Percentiles rank a stretch among this genome's conserved stretches.
These are phyloP conservation scores for Saprolegnia diclina DNA, from an alignment of 352 stramenopile genomes.

Conservation along the genomic window DNA sequence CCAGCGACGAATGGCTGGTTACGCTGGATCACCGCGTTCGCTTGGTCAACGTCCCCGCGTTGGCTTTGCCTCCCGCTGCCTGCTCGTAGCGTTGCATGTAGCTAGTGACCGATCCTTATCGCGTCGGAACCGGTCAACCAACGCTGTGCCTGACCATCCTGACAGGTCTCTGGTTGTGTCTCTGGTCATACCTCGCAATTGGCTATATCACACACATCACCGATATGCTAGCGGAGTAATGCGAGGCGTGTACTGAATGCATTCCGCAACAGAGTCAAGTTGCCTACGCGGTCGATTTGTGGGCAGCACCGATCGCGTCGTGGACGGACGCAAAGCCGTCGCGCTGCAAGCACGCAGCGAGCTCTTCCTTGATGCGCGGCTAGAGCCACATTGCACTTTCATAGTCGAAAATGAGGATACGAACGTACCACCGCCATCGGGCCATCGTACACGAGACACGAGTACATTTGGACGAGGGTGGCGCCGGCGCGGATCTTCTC, in stretches of 20 bases:
- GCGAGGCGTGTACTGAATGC: too few relatives aligned
- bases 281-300: slow-evolving; percentile 34
- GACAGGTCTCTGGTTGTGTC: too few relatives aligned
- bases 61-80: too few relatives aligned
- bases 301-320: slow-evolving; percentile 80
- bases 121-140: too few relatives aligned
- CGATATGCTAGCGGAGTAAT: too few relatives aligned
- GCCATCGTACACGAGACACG: slow-evolving; percentile 88
- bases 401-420: too few relatives aligned
- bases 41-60: background rate
- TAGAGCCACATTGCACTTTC: background rate
- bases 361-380: slow-evolving; percentile 82
- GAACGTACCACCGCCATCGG: slow-evolving; percentile 62
- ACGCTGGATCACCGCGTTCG: background rate
- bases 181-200: too few relatives aligned
- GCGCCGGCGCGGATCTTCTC: slow-evolving; percentile 97
- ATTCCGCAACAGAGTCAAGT: too few relatives aligned
- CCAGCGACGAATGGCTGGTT: background rate
- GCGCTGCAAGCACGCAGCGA: slow-evolving; percentile 65
- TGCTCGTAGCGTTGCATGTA: too few relatives aligned
- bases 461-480: slow-evolving; percentile 94
- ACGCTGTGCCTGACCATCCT: too few relatives aligned
- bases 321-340: slow-evolving; percentile 81
- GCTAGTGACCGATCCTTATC: too few relatives aligned
- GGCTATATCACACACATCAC: too few relatives aligned